Evolutionary conservation across 2,329 filamentous ascomycete species (phyloP), one percentile per base, ranked within the genome.

Genomic region (Sarocladiaceae sp.): DNA sequence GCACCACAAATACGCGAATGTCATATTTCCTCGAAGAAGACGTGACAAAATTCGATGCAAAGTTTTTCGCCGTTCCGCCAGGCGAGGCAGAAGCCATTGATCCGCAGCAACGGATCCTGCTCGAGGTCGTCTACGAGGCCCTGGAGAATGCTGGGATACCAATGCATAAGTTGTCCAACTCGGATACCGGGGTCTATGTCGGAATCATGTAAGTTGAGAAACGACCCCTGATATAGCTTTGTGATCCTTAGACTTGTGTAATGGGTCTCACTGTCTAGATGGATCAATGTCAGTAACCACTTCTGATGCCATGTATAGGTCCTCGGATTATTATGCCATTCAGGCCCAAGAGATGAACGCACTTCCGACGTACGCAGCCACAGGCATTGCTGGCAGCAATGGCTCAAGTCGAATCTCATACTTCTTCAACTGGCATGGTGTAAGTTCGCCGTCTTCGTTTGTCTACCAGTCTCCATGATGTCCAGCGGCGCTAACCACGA

Each of bases 31-130:
- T 70, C 34, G 53, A 58, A 9, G 54, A 60, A 6, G 55, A 70
- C 43, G 53, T 66, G 3, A 55, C 57, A 18, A 57, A 51, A 2
- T 48, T 53, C 19, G 66, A 70, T 48, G 29, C 59, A 1, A 46
- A 48, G 3, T 68, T 72, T 51, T 72, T 72, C 51, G 54, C 57
- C 33, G 66, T 69, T 33, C 58, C 52, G 1, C 56, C 60, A 1
- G 49, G 56, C 12, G 68, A 72, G 47, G 64, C 64, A n/a, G 54
- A 56, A 39, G 55, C 53, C 19, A 59, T 69, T 47, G 69, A 72
- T 37, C 69, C 68, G 0, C 66, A 70, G 48, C 66, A 69, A 46
- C 57, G 68, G 2, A 56, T 63, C 21, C 50, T 66, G 12, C 57
- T 68, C 3, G 64, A 70, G 39, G 58, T 65, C 0, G 57, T 58